phyloP scores from a whole-genome alignment of 352 stramenopile genomes.

The Pythium coloratum region DNA sequence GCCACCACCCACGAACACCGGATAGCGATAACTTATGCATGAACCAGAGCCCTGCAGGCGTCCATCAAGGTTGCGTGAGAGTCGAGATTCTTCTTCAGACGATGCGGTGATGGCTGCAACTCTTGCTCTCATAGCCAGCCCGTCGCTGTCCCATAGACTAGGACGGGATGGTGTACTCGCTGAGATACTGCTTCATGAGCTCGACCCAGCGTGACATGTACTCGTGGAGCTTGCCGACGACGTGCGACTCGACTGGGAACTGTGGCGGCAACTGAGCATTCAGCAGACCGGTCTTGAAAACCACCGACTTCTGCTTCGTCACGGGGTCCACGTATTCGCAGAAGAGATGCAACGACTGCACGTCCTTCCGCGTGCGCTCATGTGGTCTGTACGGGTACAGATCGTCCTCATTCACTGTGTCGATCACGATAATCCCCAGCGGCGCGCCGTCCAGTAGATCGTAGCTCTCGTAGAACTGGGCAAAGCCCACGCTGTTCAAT shows the following conservation, averaged over 20 bases:
- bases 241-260: constrained; percentile 8
- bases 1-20: too few species aligned
- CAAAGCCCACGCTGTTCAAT: constrained; percentile 28
- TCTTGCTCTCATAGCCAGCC: too few species aligned
- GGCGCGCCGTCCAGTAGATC: constrained; percentile 21
- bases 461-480: constrained; percentile 36
- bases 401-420: constrained; percentile 48
- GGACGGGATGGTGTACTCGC: too few species aligned
- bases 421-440: constrained; percentile 33
- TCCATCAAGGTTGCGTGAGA: too few species aligned
- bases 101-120: too few species aligned
- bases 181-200: too few species aligned
- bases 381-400: constrained; percentile 43
- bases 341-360: constrained; percentile 9
- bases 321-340: neutral
- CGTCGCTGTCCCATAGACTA: too few species aligned
- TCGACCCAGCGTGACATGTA: constrained; percentile 21
- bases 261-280: constrained; percentile 21
- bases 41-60: too few species aligned
- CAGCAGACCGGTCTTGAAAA: constrained; percentile 16
- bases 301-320: constrained; percentile 1
- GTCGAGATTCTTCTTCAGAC: too few species aligned
- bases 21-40: too few species aligned
- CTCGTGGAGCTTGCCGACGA: constrained; percentile 20
- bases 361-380: constrained; percentile 26